Evolutionary conservation across 257 asterid genomes (phyloP), one percentile per base, ranked within the genome.

Genomic region (Scutellaria baicalensis): DNA sequence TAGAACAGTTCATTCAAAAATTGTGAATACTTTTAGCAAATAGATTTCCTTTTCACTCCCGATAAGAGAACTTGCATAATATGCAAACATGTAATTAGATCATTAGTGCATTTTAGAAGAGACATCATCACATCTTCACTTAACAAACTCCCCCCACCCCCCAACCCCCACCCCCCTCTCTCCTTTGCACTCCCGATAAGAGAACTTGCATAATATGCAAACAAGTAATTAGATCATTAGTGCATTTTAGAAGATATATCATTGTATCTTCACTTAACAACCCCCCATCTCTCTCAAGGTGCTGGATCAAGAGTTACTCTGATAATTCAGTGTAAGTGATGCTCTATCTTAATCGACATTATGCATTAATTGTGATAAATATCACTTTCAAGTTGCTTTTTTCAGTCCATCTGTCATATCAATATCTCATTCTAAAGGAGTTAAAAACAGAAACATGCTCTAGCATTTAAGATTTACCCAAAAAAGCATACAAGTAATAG

Each of bases 1-100:
- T 85, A 68, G 16, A 27, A 54, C 21, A 70, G 56, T 62, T 42
- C 64, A 68, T 13, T 2, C 36, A 63, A 72, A 76, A 55, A 47
- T 72, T 23, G 68, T 40, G 43, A 43, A 18, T 17, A 61, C 42
- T 17, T 18, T 51, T 13, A 74, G 63, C 20, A 9, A 62, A 38
- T 23, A 11, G 8, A 31, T 64, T 63, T 40, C 14, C 43, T 23
- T 51, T 67, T 35, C 27, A 27, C 17, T 43, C 64, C 23, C n/a
- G 23, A 48, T 51, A 67, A 61, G 63, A 62, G 64, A 42, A 66
- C 52, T 49, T 59, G 45, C 51, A 38, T 10, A 50, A 33, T 21
- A 31, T 13, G 71, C 38, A 20, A 16, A 16, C 11, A 39, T 39
- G 40, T 48, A 39, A 57, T 44, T 58, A 54, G 40, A 43, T 9